These are phyloP conservation scores for Cubamyces sp. DNA, from an alignment of 768 basidiomycete genomes.

Conservation along the genomic window DNA sequence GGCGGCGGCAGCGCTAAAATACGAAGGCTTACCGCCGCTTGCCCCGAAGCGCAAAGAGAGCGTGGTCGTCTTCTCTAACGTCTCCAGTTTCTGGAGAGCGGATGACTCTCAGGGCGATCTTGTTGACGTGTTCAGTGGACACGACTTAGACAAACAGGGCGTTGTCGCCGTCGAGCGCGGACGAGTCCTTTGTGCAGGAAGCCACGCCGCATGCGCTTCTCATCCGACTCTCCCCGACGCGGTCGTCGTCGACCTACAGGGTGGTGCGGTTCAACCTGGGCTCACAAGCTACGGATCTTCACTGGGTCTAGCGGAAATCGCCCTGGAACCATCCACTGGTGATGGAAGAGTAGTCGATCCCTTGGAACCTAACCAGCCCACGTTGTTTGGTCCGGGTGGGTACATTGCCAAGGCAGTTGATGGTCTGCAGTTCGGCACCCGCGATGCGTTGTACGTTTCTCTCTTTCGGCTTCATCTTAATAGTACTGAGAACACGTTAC, in stretches of 20 bases:
- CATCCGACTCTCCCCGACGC: conserved; percentile 15
- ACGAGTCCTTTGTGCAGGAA: conserved; percentile 51
- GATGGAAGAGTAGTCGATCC: conserved; percentile 65
- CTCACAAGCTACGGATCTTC: conserved; percentile 65
- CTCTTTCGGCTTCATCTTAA: neutral
- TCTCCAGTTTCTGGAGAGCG: conserved; percentile 44
- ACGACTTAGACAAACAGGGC: conserved; percentile 19
- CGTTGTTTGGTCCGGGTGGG: conserved; percentile 46
- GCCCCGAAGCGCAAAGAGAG: conserved; percentile 40
- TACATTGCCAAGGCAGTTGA: conserved; percentile 64
- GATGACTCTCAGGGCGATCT: conserved; percentile 19
- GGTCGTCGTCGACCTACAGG: conserved; percentile 55
- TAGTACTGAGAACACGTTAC: conserved; percentile 1
- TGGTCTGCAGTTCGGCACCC: conserved; percentile 53
- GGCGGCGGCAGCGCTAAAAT: conserved; percentile 56
- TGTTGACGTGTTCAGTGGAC: conserved; percentile 17
- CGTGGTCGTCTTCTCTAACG: conserved; percentile 55
- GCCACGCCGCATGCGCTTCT: conserved; percentile 20
- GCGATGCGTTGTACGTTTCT: conserved; percentile 36
- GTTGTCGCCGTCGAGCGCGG: conserved; percentile 58
- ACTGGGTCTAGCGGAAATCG: conserved; percentile 69
- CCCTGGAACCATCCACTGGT: conserved; percentile 55
- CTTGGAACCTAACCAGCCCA: conserved; percentile 44
- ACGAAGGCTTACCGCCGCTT: conserved; percentile 74
- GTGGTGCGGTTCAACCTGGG: conserved; percentile 65